phyloP scores from a whole-genome alignment of 345 rosid genomes.

The Punica granatum region DNA sequence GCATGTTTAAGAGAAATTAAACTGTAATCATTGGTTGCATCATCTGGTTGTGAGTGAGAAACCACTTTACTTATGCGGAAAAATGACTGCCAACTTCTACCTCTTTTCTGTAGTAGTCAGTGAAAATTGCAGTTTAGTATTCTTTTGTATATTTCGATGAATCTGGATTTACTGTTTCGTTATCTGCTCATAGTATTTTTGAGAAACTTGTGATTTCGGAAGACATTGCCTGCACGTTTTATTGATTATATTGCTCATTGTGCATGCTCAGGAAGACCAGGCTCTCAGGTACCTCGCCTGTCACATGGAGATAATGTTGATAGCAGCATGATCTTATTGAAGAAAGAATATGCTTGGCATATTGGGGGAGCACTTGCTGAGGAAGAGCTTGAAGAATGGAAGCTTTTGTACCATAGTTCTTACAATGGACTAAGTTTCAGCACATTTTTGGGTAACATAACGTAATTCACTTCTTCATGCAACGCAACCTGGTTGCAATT shows the following conservation, averaged over 20 bases:
- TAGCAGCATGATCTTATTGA: conserved; percentile 39
- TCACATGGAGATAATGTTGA: conserved; percentile 34
- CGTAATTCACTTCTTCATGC: conserved; percentile 38
- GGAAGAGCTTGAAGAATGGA: conserved; percentile 76
- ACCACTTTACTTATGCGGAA: neutral
- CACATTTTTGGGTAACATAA: conserved; percentile 68
- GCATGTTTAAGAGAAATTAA: neutral
- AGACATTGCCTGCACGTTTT: neutral
- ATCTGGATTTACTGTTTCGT: neutral
- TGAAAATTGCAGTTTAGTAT: neutral
- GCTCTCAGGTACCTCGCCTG: conserved; percentile 67
- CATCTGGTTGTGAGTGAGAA: neutral
- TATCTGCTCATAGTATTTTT: neutral
- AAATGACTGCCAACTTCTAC: neutral
- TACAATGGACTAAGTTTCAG: conserved; percentile 71
- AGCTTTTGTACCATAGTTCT: conserved; percentile 74
- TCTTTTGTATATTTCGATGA: neutral
- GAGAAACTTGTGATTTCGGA: neutral
- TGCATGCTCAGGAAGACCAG: conserved; percentile 34
- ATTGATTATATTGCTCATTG: neutral
- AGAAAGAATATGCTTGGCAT: conserved; percentile 85
- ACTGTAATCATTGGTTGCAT: neutral
- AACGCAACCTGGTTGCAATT: neutral
- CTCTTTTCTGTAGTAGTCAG: neutral
- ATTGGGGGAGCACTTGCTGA: conserved; percentile 86